Evolutionary conservation across 495 filamentous ascomycete genomes (phyloP), one percentile per base, ranked within the genome.

Genomic region (Aspergillus mulundensis): DNA sequence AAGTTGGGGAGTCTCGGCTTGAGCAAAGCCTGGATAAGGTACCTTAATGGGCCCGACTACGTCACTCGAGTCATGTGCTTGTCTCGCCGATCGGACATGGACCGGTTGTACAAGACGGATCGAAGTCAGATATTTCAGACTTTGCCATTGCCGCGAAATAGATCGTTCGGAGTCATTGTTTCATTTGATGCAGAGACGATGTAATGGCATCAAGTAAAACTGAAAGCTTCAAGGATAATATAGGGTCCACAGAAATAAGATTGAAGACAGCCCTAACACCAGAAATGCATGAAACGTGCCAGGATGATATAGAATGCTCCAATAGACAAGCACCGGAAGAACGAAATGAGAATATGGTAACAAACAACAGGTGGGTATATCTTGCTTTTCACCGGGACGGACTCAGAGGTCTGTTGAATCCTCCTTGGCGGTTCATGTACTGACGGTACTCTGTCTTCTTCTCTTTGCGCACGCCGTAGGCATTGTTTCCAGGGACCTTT

Each of bases 341-440:
- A 12, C 16, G 23, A 0, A 20, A 44, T 47, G 11, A 28, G 20
- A 23, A 21, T 45, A 20, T 44, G 18, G 30, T 34, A 23, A 30
- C 1, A 60, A 54, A 41, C 4, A 12, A n/a, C 43, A 43, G 52
- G 28, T 24, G 42, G 23, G 44, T 24, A 42, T 40, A 43, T 40
- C 25, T 44, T 34, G 14, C 30, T 14, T 43, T 57, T 67, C 60
- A 69, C 53, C 74, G 68, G 45, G 71, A 70, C n/a, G 84, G 84
- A 66, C 81, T 84, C 57, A 98, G 80, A 39, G 94, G 91, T 64
- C 94, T 77, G 71, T 98, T 98, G 79, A 98, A 98, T 41, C 94
- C 94, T 43, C 93, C 93, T n/a, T 84, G 73, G 53, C 94, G 87
- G 70, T 98, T 98, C 94, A 98, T 98, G 69, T 98, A 98, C 81